Base-by-base conservation (phyloP, 257 asterid species). In the Striga asiatica region DNA sequence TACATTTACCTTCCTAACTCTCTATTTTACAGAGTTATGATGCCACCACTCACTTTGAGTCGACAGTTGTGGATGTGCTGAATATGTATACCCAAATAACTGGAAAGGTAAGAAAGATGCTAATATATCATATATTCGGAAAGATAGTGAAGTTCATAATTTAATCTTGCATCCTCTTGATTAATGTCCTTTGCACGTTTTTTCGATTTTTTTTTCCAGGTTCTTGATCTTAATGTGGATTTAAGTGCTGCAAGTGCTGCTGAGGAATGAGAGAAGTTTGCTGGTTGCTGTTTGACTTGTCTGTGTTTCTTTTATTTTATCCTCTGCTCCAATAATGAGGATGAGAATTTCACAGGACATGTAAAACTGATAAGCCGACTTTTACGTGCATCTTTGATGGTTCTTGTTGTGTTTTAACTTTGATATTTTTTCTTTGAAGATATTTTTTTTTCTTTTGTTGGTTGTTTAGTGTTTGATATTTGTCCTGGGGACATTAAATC, bases 11-110 rank as follows among this genome's bases (percentile, higher is more conserved):
- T 28, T 53, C 37, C 53, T n/a, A 13, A n/a, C 60, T 31, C 25
- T 22, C 17, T 43, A 48, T 41, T 57, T 13, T 3, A 34, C 74
- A 75, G 81, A 75, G 81, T 51, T 75, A 75, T 37, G 81, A 75
- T 60, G 67, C 81, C 41, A 75, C 77, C 12, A 75, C 81, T 50
- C 81, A 75, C 74, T 75, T 75, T 28, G 81, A 75, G 70, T 71
- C 81, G 12, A 75, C 81, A 16, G 81, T 75, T 1, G 66, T 49
- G 48, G 77, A 75, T 50, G 81, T 75, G 65, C 75, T 75, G 64
- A 67, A 64, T 37, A 67, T 75, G 75, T 75, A 71, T 64, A 66
- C 77, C 61, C 5, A 62, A 67, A 75, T 75, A 38, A 75, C 81
- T 41, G 81, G 81, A 64, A 75, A 75, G 81, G 81, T 75, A 56